These are phyloP conservation scores for Vitis hybrid DNA, from an alignment of 177 flowering plant genomes.

Conservation along the genomic window DNA sequence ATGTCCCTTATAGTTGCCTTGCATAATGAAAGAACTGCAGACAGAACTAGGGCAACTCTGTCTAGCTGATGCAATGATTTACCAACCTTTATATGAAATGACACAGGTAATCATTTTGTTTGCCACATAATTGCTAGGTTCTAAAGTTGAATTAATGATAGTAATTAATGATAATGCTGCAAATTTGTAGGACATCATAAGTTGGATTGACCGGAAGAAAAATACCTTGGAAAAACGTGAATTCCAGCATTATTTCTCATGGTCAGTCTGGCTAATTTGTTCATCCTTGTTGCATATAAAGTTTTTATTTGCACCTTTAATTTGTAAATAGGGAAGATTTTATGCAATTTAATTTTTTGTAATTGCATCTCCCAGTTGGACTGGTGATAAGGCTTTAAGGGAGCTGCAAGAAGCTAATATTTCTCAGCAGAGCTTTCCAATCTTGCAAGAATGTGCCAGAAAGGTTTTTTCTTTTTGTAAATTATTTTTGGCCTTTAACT, in stretches of 20 bases:
- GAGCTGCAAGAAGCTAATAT: slow-evolving; percentile 84
- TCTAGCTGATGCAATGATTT: slow-evolving; percentile 36
- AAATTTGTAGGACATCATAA: slow-evolving; percentile 56
- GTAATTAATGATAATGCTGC: slow-evolving; percentile 5
- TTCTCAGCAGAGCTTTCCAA: slow-evolving; percentile 62
- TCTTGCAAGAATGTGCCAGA: slow-evolving; percentile 73
- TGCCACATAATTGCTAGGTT: neutral
- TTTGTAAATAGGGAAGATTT: neutral
- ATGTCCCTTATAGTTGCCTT: slow-evolving; percentile 21
- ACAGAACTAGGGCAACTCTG: slow-evolving; percentile 70
- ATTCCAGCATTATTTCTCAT: slow-evolving; percentile 70
- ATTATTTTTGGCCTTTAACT: neutral
- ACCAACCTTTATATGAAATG: slow-evolving; percentile 80
- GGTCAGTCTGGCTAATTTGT: slow-evolving; percentile 42
- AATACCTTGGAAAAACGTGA: slow-evolving; percentile 59
- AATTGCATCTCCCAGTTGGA: slow-evolving; percentile 64
- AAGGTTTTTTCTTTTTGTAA: slow-evolving; percentile 46
- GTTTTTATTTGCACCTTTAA: neutral
- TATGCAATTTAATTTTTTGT: slow-evolving; percentile 4
- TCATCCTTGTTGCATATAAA: neutral
- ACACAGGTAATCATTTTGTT: slow-evolving; percentile 48
- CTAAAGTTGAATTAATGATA: neutral
- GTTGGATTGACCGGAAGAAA: slow-evolving; percentile 74
- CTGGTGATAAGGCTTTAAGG: slow-evolving; percentile 78
- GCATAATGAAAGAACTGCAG: slow-evolving; percentile 60